Base-by-base conservation (phyloP, 2,329 filamentous ascomycete species). In the Trichoderma atroviride region DNA sequence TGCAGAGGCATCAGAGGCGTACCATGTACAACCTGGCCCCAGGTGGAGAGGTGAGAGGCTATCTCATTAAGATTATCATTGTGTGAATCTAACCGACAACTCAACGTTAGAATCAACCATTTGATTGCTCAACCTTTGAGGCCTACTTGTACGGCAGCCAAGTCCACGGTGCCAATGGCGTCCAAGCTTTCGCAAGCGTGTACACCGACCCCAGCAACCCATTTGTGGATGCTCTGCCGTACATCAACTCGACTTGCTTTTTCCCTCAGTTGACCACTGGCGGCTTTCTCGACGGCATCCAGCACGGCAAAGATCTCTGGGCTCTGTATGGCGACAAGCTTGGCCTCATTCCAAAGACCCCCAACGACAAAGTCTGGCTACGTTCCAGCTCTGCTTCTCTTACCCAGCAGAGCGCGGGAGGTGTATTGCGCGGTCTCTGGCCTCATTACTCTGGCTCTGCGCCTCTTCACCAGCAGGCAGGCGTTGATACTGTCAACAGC, bases 1-100 rank as follows among this genome's bases (percentile, higher is more conserved):
- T 68, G n/a, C 64, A 68, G 40, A 29, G 64, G 7, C 64, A 68
- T 56, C 64, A 68, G 22, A 58, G 64, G n/a, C 64, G 64, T 16
- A 68, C 64, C 43, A 68, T 68, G 64, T 68, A 68, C 16, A 68
- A 68, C 22, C 22, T 68, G 40, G 64, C 64, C 10, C 64, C 64
- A 4, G 64, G 64, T 6, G 64, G 64, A 40, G 64, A 68, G 64
- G 64, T 68, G 14, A 60, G 64, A 50, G n/a, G 1, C 7, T 27
- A 11, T 29, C 3, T n/a, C 6, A 19, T 19, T 16, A 7, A 40
- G 35, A 6, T 10, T 1, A 3, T 5, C 5, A 24, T 7, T 11
- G 11, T 7, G 2, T 60, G 16, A 14, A 19, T 7, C 14, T 22
- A 16, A 24, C 55, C 60, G n/a, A 67, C 43, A 9, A 14, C 4